Percentiles rank a stretch among this genome's conserved stretches.
These are phyloP conservation scores for Rhizopus sp. DNA, from an alignment of 371 early-diverging fungal genomes.

Conservation along the genomic window DNA sequence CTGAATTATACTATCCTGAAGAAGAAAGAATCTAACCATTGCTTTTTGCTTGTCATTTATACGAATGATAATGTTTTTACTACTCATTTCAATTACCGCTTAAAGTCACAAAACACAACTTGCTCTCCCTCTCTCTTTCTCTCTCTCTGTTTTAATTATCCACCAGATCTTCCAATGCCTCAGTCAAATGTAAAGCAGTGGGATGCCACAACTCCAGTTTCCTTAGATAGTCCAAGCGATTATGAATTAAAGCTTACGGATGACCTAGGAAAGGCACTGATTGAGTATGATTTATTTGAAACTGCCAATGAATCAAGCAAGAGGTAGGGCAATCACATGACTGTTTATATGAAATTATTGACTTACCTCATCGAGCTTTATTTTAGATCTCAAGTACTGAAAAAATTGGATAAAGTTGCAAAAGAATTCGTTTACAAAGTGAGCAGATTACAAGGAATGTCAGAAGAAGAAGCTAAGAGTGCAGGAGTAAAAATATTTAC, in stretches of 20 bases:
- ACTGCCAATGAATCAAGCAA: slow-evolving; percentile 64
- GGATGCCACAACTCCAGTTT: slow-evolving; percentile 74
- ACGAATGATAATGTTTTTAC: no score
- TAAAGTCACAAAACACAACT: slow-evolving; percentile 5
- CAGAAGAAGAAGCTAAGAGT: slow-evolving; percentile 81
- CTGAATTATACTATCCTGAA: no score
- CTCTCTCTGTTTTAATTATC: background rate
- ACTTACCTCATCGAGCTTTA: background rate
- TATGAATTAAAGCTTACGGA: slow-evolving; percentile 68
- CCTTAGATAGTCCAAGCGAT: slow-evolving; percentile 46
- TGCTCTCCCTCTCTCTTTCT: background rate
- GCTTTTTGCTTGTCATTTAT: no score
- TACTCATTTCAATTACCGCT: slow-evolving; percentile 2
- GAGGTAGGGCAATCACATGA: slow-evolving; percentile 17
- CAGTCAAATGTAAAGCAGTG: slow-evolving; percentile 33
- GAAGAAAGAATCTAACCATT: no score
- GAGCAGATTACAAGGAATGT: slow-evolving; percentile 64
- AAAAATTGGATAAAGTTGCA: slow-evolving; percentile 82
- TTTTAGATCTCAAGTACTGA: slow-evolving; percentile 82
- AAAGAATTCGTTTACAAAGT: slow-evolving; percentile 89
- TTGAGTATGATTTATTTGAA: slow-evolving; percentile 76
- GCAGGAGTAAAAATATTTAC: slow-evolving; percentile 99
- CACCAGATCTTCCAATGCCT: slow-evolving; percentile 5
- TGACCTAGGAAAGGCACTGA: slow-evolving; percentile 64
- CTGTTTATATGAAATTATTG: background rate